Evolutionary conservation across 805 yeast genomes (phyloP), one percentile per base, ranked within the genome.

Genomic region (Kodamaea lidongshanica): DNA sequence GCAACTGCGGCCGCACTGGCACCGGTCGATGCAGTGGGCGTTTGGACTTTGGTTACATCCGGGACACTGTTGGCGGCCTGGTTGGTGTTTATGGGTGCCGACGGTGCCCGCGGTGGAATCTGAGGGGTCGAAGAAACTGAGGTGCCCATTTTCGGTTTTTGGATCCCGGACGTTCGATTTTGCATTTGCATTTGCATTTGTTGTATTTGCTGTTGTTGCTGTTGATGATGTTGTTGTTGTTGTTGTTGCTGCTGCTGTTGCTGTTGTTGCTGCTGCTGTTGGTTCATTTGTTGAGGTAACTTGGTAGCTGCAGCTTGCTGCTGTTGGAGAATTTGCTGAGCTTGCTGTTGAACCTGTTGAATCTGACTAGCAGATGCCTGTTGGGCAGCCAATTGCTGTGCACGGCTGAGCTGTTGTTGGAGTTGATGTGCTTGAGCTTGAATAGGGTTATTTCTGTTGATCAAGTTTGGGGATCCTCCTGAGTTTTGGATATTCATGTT

Each of bases 11-110:
- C 46, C 9, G 48, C 48, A 12, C 58, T 74, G 13, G 72, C 69
- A 12, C 75, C 75, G 43, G 67, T 68, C 5, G 64, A 76, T 21
- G 58, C 68, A 1, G n/a, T n/a, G n/a, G n/a, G n/a, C n/a, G n/a
- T n/a, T n/a, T n/a, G n/a, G n/a, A n/a, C n/a, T n/a, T 66, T 62
- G 16, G 72, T 66, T 7, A 67, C 39, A 20, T 19, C 27, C 6
- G 40, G 16, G n/a, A 30, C 34, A 10, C 30, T 30, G 16, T 31
- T 31, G 4, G 25, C 28, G 3, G 34, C 25, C 2, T 29, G 30
- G 5, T 29, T 29, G 2, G 34, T 31, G 11, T 31, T 25, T 21
- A 31, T 25, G 5, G 36, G 23, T 5, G 17, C 22, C 17, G 30
- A 31, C 6, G 33, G 19, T 4, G 39, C 26, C 13, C 30, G 23